Evolutionary conservation across 371 early-diverging fungal species (phyloP).

Genomic region (Mortierella sp.): DNA sequence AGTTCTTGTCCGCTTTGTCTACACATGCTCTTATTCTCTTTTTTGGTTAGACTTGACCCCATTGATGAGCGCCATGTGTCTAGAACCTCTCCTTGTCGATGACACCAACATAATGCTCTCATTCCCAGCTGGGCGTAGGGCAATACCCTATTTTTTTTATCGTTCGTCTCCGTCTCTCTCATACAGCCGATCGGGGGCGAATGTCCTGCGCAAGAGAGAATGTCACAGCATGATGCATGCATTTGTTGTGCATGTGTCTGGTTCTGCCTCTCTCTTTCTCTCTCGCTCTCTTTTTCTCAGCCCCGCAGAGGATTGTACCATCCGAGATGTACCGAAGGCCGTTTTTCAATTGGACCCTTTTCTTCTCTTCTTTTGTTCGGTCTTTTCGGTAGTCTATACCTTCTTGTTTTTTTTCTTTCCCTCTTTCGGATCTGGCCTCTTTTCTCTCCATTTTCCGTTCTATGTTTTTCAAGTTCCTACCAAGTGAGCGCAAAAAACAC

Average conservation of each 20-base stretch:
- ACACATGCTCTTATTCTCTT: not conserved
- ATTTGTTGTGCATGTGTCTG: not conserved
- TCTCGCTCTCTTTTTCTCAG: not conserved
- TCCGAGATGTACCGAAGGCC: not conserved
- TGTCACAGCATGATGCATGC: not conserved
- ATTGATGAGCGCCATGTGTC: too few relatives aligned
- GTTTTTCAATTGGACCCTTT: slow-evolving; percentile 11
- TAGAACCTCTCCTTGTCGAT: too few relatives aligned
- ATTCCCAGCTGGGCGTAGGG: not conserved
- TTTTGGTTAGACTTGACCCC: not conserved
- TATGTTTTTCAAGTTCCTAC: not conserved
- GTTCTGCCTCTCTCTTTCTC: too few relatives aligned
- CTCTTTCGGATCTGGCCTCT: not conserved
- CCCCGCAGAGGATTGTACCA: not conserved
- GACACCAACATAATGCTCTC: too few relatives aligned
- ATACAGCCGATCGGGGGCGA: too few relatives aligned
- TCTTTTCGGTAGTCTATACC: not conserved
- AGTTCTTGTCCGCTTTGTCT: too few relatives aligned
- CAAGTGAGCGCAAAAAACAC: not conserved
- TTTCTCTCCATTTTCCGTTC: not conserved
- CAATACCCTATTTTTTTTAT: not conserved
- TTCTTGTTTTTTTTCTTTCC: not conserved
- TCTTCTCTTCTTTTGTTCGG: not conserved
- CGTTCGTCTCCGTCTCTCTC: too few relatives aligned
- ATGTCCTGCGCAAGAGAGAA: too few relatives aligned